Evolutionary conservation across 176 grass and related monocot genomes (phyloP).

Genomic region (Aegilops tauschii): DNA sequence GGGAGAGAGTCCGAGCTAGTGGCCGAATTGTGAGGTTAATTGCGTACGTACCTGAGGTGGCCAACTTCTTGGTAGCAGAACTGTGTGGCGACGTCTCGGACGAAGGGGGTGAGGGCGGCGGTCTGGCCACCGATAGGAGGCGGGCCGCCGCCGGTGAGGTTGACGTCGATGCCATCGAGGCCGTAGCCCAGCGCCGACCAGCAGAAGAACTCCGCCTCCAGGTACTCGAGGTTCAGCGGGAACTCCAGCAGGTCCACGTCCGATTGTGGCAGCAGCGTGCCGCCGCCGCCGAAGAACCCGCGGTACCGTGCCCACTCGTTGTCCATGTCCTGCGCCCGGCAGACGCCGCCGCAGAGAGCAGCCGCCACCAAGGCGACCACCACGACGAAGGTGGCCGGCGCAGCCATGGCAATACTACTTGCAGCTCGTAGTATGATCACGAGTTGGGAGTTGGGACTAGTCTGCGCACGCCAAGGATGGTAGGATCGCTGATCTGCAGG

Average conservation of each 20-base stretch:
- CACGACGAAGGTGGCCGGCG: background rate
- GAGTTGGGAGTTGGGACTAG: background rate
- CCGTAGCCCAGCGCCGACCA: slow-evolving; percentile 60
- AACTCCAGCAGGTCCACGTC: slow-evolving; percentile 82
- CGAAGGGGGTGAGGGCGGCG: slow-evolving; percentile 47
- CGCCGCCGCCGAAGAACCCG: slow-evolving; percentile 14
- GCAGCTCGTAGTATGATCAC: background rate
- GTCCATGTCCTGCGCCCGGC: slow-evolving; percentile 45
- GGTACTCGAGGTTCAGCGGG: slow-evolving; percentile 83
- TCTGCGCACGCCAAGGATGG: background rate
- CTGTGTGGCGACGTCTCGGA: slow-evolving; percentile 60
- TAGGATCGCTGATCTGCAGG: slow-evolving; percentile 1
- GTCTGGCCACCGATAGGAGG: slow-evolving; percentile 52
- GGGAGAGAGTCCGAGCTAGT: background rate
- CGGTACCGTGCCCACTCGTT: slow-evolving; percentile 44
- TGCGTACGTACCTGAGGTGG: slow-evolving; percentile 54
- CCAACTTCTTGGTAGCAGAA: slow-evolving; percentile 98
- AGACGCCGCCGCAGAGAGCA: background rate
- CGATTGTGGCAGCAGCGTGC: slow-evolving; percentile 39
- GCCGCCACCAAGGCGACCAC: background rate
- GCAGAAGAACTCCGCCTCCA: slow-evolving; percentile 92
- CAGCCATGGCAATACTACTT: background rate
- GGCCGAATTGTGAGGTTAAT: background rate
- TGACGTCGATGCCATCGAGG: slow-evolving; percentile 57
- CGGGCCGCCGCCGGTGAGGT: slow-evolving; percentile 65